Evolutionary conservation across 805 yeast genomes (phyloP).

Genomic region (Yarrowia alimentaria): DNA sequence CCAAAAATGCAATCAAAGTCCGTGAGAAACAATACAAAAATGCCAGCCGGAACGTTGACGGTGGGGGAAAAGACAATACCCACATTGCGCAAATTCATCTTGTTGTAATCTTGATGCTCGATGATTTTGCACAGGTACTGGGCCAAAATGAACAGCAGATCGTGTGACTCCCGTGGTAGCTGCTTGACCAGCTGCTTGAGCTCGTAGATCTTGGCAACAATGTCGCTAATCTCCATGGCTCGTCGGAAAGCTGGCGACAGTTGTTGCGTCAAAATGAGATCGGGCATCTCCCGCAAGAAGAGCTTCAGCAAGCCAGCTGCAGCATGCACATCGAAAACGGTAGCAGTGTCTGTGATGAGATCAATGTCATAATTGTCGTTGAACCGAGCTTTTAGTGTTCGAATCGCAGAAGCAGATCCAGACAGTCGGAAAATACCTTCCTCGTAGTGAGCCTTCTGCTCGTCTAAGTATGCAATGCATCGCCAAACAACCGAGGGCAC

Average conservation of each 20-base stretch:
- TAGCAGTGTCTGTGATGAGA: conserved; percentile 43
- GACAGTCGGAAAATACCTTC: conserved; percentile 90
- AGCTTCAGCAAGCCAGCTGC: conserved; percentile 82
- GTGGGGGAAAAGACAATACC: conserved; percentile 85
- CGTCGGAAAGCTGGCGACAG: conserved; percentile 44
- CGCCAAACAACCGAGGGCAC: conserved; percentile 77
- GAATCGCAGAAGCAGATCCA: conserved; percentile 79
- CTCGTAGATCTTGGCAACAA: conserved; percentile 34
- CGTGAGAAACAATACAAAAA: conserved; percentile 57
- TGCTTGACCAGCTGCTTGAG: conserved; percentile 39
- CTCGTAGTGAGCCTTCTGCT: conserved; percentile 70
- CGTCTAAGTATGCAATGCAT: conserved; percentile 65
- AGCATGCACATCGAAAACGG: conserved; percentile 66
- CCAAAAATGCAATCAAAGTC: conserved; percentile 65
- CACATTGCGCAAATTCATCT: conserved; percentile 78
- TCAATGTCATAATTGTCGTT: conserved; percentile 69
- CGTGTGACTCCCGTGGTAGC: conserved; percentile 56
- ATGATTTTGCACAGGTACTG: conserved; percentile 65
- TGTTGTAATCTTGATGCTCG: conserved; percentile 59
- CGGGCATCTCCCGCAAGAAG: conserved; percentile 74
- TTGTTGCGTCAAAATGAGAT: conserved; percentile 62
- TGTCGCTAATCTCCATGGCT: conserved; percentile 38
- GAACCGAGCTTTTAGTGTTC: conserved; percentile 64
- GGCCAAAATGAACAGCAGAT: conserved; percentile 64
- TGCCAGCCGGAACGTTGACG: conserved; percentile 60